These are phyloP conservation scores for Neospermospora avenae DNA, from an alignment of 2,329 filamentous ascomycete species.

Conservation along the genomic window DNA sequence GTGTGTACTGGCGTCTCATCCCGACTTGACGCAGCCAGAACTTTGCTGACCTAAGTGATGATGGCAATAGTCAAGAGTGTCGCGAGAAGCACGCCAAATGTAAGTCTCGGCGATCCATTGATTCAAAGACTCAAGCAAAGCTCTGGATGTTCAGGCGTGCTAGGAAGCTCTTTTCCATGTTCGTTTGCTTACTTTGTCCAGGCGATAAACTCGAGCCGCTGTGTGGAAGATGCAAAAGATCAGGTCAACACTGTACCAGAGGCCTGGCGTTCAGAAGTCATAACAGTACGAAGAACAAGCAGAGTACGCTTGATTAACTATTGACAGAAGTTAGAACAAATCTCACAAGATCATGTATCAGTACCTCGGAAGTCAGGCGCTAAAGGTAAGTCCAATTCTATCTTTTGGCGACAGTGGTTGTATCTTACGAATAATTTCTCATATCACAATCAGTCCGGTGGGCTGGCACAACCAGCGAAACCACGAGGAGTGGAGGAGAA, in stretches of 20 bases:
- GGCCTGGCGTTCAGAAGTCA: slow-evolving; percentile 20
- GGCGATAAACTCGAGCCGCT: slow-evolving; percentile 23
- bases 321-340: slow-evolving; percentile 11
- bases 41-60: neutral
- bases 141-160: neutral
- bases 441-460: neutral
- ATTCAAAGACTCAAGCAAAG: neutral
- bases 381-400: neutral
- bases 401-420: neutral
- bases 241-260: slow-evolving; percentile 18
- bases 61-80: slow-evolving; percentile 17
- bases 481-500: neutral
- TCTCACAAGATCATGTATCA: slow-evolving; percentile 13
- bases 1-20: too few relatives aligned
- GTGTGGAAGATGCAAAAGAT: slow-evolving; percentile 22
- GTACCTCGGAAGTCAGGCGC: neutral
- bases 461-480: neutral
- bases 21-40: neutral
- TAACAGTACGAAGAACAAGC: slow-evolving; percentile 14
- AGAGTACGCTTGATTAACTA: neutral
- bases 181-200: neutral
- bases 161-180: neutral
- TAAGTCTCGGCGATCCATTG: neutral
- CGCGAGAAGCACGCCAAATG: slow-evolving; percentile 22
- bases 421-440: neutral